Evolutionary conservation across 2,329 filamentous ascomycete genomes (phyloP).

Genomic region (Pseudogymnoascus sp.): DNA sequence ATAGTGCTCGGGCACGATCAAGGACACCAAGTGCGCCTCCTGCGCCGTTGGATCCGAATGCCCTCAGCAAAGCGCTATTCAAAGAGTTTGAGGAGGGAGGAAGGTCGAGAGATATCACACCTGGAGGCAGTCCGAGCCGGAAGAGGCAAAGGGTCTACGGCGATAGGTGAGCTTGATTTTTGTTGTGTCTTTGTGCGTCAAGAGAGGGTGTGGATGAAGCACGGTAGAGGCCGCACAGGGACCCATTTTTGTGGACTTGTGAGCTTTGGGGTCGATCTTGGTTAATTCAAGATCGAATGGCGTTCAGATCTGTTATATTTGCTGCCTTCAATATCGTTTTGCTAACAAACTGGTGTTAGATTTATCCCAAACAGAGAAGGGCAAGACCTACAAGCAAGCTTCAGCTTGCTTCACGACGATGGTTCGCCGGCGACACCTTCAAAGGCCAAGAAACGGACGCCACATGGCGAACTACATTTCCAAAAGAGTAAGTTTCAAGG

Average conservation of each 20-base stretch:
- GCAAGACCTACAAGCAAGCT: conserved; percentile 87
- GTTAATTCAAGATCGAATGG: background rate
- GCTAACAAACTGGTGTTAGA: conserved; percentile 40
- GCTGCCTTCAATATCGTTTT: background rate
- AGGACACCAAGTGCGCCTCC: conserved; percentile 3
- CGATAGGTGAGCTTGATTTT: conserved; percentile 34
- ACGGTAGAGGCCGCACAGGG: background rate
- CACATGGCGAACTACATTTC: conserved; percentile 85
- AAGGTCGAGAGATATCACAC: conserved; percentile 51
- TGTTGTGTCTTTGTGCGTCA: background rate
- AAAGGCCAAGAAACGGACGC: conserved; percentile 71
- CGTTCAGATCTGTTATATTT: background rate
- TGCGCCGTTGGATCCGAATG: conserved; percentile 39
- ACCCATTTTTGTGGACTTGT: background rate
- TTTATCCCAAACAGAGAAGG: conserved; percentile 94
- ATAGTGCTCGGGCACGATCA: background rate
- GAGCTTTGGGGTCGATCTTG: background rate
- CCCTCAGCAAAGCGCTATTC: conserved; percentile 48
- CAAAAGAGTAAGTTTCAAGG: conserved; percentile 64
- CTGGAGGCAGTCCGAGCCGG: conserved; percentile 56
- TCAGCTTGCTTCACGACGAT: conserved; percentile 84
- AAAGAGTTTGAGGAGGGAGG: conserved; percentile 52
- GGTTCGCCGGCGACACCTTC: conserved; percentile 88
- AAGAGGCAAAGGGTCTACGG: conserved; percentile 61
- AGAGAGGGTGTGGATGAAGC: background rate